A percentile compares a stretch with the other conserved stretches of the same genome.
These are phyloP conservation scores for Baorangia bicolor DNA, from an alignment of 768 basidiomycete species.

Conservation along the genomic window DNA sequence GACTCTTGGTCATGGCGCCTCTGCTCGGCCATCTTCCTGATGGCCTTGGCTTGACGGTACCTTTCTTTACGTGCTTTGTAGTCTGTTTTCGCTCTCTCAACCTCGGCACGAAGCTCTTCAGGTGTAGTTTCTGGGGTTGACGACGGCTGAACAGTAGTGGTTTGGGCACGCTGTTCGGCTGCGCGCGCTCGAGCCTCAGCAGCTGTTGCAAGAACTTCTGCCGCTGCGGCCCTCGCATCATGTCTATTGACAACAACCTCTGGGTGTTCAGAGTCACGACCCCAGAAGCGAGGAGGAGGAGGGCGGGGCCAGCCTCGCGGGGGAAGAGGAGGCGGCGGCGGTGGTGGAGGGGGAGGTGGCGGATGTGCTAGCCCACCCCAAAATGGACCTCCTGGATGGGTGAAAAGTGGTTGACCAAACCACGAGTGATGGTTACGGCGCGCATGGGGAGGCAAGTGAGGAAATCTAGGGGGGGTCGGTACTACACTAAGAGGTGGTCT, in stretches of 20 bases:
- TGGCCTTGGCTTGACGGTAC: constrained; percentile 59
- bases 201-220: constrained; percentile 19
- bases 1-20: constrained; percentile 19
- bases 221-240: constrained; percentile 9
- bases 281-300: constrained; percentile 23
- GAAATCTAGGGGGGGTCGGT: constrained; percentile 16
- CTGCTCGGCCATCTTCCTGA: constrained; percentile 41
- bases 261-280: constrained; percentile 2
- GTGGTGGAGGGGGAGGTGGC: constrained; percentile 11
- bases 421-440: constrained; percentile 27
- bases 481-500: constrained; percentile 5
- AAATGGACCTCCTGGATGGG: constrained; percentile 10
- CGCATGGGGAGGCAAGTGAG: constrained; percentile 15
- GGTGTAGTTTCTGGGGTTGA: constrained; percentile 5
- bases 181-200: constrained; percentile 14
- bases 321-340: neutral
- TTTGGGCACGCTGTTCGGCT: neutral
- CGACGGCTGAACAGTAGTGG: neutral
- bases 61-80: constrained; percentile 73
- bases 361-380: constrained; percentile 20
- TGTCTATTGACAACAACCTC: neutral
- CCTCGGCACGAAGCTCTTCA: constrained; percentile 37
- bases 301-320: constrained; percentile 27
- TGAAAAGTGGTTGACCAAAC: constrained; percentile 16
- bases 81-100: constrained; percentile 63